phyloP scores from a whole-genome alignment of 108 stramenopile genomes.

The Pseudonitzschia delicatissima region DNA sequence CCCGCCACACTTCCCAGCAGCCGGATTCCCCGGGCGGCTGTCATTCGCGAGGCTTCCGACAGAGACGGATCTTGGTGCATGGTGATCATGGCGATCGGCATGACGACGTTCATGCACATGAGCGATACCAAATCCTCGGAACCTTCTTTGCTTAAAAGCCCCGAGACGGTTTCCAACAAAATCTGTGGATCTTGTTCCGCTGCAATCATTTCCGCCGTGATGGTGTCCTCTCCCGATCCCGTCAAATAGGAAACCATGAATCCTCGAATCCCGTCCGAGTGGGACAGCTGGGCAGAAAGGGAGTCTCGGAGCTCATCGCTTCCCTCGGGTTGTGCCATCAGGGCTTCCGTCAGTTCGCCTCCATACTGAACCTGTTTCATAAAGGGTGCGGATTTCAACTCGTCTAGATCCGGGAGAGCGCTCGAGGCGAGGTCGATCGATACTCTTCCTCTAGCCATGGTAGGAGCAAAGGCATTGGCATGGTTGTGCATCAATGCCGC shows the following conservation, averaged over 20 bases:
- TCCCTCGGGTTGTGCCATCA: not conserved
- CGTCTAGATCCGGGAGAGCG: not conserved
- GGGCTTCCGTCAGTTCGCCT: conserved; percentile 1
- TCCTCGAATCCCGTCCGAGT: conserved; percentile 75
- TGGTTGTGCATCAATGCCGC: no score
- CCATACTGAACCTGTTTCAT: conserved; percentile 39
- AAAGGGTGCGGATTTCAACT: conserved; percentile 33
- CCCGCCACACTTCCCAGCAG: conserved; percentile 17
- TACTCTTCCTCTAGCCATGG: no score
- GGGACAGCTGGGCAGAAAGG: conserved; percentile 36
- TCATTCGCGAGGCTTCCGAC: conserved; percentile 41
- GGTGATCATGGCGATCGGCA: conserved; percentile 73
- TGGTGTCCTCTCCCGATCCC: conserved; percentile 17
- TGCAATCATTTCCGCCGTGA: not conserved
- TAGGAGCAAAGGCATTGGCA: no score
- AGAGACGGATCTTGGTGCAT: conserved; percentile 56
- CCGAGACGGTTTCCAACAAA: conserved; percentile 38
- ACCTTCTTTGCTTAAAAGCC: not conserved
- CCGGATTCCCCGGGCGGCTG: conserved; percentile 50
- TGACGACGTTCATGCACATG: conserved; percentile 75
- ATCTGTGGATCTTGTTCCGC: conserved; percentile 29
- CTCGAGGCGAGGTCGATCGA: no score
- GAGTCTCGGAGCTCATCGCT: not conserved
- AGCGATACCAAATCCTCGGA: conserved; percentile 49
- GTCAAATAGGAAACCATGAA: conserved; percentile 75